A percentile compares a stretch with the other conserved stretches of the same genome.
These are phyloP conservation scores for Pseudocercospora eumusae DNA, from an alignment of 2,329 filamentous ascomycete species.

Conservation along the genomic window DNA sequence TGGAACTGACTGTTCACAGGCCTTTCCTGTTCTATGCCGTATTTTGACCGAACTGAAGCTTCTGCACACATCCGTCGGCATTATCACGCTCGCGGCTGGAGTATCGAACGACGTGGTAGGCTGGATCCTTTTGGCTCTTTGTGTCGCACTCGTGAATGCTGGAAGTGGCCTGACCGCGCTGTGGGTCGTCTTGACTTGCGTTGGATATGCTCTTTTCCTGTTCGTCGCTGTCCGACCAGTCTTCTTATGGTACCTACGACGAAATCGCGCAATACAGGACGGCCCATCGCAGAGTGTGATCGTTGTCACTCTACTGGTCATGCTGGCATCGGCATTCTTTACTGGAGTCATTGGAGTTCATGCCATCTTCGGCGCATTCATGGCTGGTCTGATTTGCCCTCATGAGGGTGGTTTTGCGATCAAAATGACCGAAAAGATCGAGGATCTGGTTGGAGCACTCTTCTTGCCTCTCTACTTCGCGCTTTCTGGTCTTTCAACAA, in stretches of 20 bases:
- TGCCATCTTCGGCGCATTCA: constrained; percentile 89
- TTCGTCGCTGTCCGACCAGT: constrained; percentile 69
- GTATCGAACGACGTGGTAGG: constrained; percentile 90
- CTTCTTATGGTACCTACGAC: constrained; percentile 72
- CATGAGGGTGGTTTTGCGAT: constrained; percentile 89
- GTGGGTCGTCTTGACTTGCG: constrained; percentile 74
- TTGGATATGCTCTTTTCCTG: constrained; percentile 76
- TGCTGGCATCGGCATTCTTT: constrained; percentile 79
- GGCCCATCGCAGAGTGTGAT: constrained; percentile 86
- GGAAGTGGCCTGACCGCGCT: constrained; percentile 78
- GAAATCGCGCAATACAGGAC: constrained; percentile 77
- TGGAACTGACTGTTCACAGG: constrained; percentile 43
- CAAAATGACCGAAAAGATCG: constrained; percentile 88
- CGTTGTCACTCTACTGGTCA: constrained; percentile 76
- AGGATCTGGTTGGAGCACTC: constrained; percentile 81
- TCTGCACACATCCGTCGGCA: constrained; percentile 76
- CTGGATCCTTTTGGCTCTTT: constrained; percentile 90
- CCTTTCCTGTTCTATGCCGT: constrained; percentile 86
- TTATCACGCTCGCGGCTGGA: constrained; percentile 85
- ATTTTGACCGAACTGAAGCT: constrained; percentile 90
- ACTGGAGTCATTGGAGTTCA: constrained; percentile 90
- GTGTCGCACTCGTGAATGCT: constrained; percentile 89
- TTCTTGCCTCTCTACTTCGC: constrained; percentile 93
- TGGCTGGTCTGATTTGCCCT: constrained; percentile 85
- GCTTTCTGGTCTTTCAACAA: constrained; percentile 82